Base-by-base conservation (phyloP, 2,329 filamentous ascomycete species). In the Pezicula neosporulosa region DNA sequence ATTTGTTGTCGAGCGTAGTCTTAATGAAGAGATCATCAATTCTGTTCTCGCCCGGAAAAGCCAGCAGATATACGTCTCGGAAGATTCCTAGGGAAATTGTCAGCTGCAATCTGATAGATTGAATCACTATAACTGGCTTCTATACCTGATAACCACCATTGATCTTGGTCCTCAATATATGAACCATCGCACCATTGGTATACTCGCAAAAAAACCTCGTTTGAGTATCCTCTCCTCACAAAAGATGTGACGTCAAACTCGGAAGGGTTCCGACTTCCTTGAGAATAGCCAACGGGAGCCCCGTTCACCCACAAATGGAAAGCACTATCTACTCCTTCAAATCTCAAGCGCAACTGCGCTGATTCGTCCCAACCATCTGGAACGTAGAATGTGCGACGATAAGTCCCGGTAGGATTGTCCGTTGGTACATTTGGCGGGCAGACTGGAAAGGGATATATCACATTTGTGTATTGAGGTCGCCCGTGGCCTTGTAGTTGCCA, bases 401-500 rank as follows among this genome's bases (percentile, higher is more conserved):
- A 83, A 0, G 72, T 76, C 6, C 80, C 80, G 9, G 76, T 80
- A 35, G 77, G 74, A 44, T 83, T 83, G 3, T 72, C 70, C 68
- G 70, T n/a, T 70, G 68, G 71, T 77, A 80, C 7, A 56, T 79
- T 69, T 0, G 86, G 86, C 15, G 86, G 85, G 53, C 79, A 77
- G 2, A 84, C 80, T 0, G 83, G 83, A 51, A 88, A 83, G 0
- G 83, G 85, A 54, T 77, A 89, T 47, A 81, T 74, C 24, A 85
- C 75, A 57, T 89, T 89, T 9, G 85, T 88, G 61, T 89, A 89
- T 56, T 85, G 82, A 0, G 86, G 86, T 35, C 51, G 66, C 12
- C 85, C 85, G 61, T 83, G 81, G 24, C 85, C 85, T 66, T 89
- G 82, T 4, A 87, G 70, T 66, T 89, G 85, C 86, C 86, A 89